Base-by-base conservation (phyloP, 1,139 yeast species). In the Suhomyces choctaworum region DNA sequence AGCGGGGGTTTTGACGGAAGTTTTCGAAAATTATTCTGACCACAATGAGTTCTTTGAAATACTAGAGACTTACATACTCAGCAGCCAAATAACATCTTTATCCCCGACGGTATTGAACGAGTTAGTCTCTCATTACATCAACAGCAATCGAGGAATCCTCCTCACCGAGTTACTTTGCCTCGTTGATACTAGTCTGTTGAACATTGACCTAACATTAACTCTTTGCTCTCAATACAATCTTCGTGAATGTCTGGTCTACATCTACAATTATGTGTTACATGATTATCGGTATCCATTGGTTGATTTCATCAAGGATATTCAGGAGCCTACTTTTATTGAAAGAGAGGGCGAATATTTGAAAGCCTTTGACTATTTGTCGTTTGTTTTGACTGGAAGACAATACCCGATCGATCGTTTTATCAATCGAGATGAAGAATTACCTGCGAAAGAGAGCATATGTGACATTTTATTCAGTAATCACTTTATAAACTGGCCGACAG, bases 281-380 rank as follows among this genome's bases (percentile, higher is more conserved):
- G 96, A 89, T 51, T 89, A 77, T 51, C 52, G 66, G 8, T 70
- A 85, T 0, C 96, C 96, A 0, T 56, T 89, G 22, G 52, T 70
- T 20, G 85, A 81, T 9, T 78, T 80, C 26, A 49, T 83, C 11
- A 51, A 56, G 1, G 67, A 65, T 15, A 27, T 42, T 15, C 33
- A 33, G 7, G 31, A 25, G 12, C 30, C 32, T 1, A 30, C 16
- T 4, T 30, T 33, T 15, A 13, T 32, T 3, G 9, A 16, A 7
- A n/a, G 25, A 6, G 39, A 39, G 4, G 50, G 53, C 2, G 61
- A 62, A 16, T 44, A 54, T 15, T 38, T 42, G 7, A 70, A 67
- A 42, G 76, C 78, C 0, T 85, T 66, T 46, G 66, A 80, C 0
- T 89, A 83, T 52, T 55, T 89, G 46, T 70, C 89, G 0, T 82